Evolutionary conservation across 129 eudicot genomes (phyloP).

Genomic region (Ambrosia artemisiifolia): DNA sequence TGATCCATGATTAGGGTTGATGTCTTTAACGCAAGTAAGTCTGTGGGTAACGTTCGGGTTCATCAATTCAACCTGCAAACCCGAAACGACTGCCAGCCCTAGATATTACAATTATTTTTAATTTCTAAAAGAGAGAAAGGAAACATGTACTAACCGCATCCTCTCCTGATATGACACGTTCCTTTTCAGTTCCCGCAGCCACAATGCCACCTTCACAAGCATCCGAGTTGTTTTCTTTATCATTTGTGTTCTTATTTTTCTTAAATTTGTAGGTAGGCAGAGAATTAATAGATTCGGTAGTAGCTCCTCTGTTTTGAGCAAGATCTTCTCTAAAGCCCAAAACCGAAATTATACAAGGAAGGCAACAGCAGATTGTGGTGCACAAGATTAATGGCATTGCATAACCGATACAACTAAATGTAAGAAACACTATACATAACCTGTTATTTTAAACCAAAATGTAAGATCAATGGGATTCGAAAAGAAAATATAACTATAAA

Average conservation of each 20-base stretch:
- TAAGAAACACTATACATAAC: constrained; percentile 94
- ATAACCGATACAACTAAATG: constrained; percentile 90
- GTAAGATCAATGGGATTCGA: constrained; percentile 1
- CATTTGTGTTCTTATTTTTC: constrained; percentile 47
- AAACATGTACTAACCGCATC: constrained; percentile 72
- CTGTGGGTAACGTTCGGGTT: background rate
- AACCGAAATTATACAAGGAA: constrained; percentile 89
- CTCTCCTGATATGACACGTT: constrained; percentile 87
- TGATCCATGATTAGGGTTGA: background rate
- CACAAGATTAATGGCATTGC: constrained; percentile 97
- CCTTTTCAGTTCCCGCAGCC: constrained; percentile 97
- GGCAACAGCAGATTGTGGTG: constrained; percentile 98
- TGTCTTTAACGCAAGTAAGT: background rate
- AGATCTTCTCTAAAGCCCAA: constrained; percentile 91
- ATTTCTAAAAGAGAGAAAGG: constrained; percentile 12
- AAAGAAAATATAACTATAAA: background rate
- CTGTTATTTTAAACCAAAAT: constrained; percentile 38
- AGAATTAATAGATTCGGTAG: constrained; percentile 80
- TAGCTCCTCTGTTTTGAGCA: constrained; percentile 85
- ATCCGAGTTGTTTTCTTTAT: constrained; percentile 46
- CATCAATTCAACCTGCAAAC: background rate
- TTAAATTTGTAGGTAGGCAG: constrained; percentile 84
- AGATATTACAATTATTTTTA: background rate
- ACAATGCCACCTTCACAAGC: constrained; percentile 73
- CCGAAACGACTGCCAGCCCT: background rate